Evolutionary conservation across 148 eudicot genomes (phyloP).

Genomic region (Amaranthus hypochondriacus): DNA sequence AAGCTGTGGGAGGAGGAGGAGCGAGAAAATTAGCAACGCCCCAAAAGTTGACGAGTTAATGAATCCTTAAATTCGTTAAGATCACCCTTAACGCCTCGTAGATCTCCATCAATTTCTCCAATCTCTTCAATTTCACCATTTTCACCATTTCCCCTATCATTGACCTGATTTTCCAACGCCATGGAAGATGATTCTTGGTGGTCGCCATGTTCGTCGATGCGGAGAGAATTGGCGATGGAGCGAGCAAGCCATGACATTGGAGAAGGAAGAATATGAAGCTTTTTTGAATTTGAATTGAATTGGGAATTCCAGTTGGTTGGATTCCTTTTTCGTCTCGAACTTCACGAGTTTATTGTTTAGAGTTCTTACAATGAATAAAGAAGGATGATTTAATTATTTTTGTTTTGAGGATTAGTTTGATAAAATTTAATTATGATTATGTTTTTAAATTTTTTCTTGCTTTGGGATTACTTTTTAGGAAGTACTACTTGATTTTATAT

Average conservation of each 20-base stretch:
- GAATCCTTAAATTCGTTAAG: slow-evolving; percentile 57
- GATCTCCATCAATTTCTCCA: slow-evolving; percentile 17
- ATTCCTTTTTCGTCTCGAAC: background rate
- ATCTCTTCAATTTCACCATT: background rate
- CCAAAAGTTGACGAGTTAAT: slow-evolving; percentile 65
- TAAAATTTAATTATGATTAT: no score
- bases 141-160: slow-evolving; percentile 10
- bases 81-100: slow-evolving; percentile 65
- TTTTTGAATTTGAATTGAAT: background rate
- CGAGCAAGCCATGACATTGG: slow-evolving; percentile 87
- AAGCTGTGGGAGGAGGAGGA: slow-evolving; percentile 63
- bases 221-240: slow-evolving; percentile 70
- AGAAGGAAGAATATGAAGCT: background rate
- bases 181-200: background rate
- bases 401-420: no score
- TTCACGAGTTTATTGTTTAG: no score
- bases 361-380: no score
- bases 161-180: background rate
- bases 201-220: slow-evolving; percentile 45
- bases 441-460: no score
- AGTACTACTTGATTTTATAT: no score
- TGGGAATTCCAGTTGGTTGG: background rate
- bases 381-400: no score
- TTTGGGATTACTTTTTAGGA: no score
- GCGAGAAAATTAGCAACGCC: slow-evolving; percentile 88